Evolutionary conservation across 2,329 filamentous ascomycete genomes (phyloP), one percentile per base, ranked within the genome.

Genomic region (Cordyceps fumosorosea): DNA sequence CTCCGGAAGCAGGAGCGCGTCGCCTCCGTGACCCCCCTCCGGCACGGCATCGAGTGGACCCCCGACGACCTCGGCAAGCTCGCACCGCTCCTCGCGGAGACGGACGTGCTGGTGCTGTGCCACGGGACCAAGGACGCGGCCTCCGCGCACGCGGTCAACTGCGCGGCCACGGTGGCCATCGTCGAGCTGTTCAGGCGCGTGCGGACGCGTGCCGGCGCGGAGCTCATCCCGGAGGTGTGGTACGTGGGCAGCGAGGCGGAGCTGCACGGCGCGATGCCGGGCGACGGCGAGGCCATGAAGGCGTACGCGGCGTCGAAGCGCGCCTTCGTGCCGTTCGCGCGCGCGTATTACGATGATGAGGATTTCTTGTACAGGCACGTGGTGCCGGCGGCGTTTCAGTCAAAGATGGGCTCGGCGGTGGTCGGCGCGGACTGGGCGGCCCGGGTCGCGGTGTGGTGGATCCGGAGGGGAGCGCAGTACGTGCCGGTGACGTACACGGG

Each of bases 211-310:
- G n/a, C 44, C 7, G 42, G 37, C 20, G 44, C 53, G 2, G 60
- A 57, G 29, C 40, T 62, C 3, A 44, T 63, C 4, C 65, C 66
- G 2, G 66, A 67, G 51, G 63, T 67, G 7, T 67, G 65, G 66
- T 67, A 66, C 29, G 42, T 67, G 10, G 66, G 66, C 48, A 65
- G 64, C 56, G 65, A 66, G 44, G 66, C 66, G 7, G 65, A 67
- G 44, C 16, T 67, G 11, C 66, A 67, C 45, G 66, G 66, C 11
- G 47, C 65, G 7, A 63, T 65, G 62, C 48, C 51, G 14, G 37
- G 40, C n/a, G 61, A 60, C 20, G 61, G 60, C 20, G 16, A 12
- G 7, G 52, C 34, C 54, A 65, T 66, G 65, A 29, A 63, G 18
- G 47, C 10, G 5, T 67, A 67, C 62, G 60, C 61, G 2, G 52